phyloP scores from a whole-genome alignment of 805 yeast species.

The Candida pseudofarinosa region DNA sequence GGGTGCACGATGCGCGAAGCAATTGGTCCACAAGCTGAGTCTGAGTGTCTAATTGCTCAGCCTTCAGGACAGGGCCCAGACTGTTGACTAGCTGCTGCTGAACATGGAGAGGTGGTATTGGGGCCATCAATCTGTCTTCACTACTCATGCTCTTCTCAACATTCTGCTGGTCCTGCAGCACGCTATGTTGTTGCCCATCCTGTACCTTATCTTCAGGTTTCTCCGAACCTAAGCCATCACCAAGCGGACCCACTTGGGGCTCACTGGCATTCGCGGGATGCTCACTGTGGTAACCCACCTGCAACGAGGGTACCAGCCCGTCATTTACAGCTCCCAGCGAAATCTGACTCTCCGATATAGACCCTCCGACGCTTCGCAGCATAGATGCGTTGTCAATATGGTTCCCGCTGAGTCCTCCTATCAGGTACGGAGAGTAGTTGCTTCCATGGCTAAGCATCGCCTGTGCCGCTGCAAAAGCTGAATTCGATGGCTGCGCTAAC shows the following conservation, averaged over 20 bases:
- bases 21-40: slow-evolving; percentile 17
- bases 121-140: slow-evolving; percentile 13
- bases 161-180: not conserved
- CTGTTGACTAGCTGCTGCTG: slow-evolving; percentile 35
- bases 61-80: not conserved
- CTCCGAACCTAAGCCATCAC: too few relatives aligned
- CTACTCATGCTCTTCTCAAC: not conserved
- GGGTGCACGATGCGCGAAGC: slow-evolving; percentile 41
- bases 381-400: not conserved
- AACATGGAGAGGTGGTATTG: slow-evolving; percentile 42
- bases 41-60: not conserved
- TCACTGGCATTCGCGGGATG: not conserved
- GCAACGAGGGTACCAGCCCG: not conserved
- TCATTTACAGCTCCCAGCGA: not conserved
- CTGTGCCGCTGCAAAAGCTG: slow-evolving; percentile 13
- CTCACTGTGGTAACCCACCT: not conserved
- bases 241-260: not conserved
- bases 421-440: slow-evolving; percentile 6
- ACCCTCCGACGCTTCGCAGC: not conserved
- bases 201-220: not conserved
- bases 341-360: not conserved
- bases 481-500: slow-evolving; percentile 10
- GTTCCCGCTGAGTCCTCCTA: not conserved
- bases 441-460: slow-evolving; percentile 12
- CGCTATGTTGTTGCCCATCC: not conserved